These are phyloP conservation scores for Populus deltoides DNA, from an alignment of 345 rosid species.

Conservation along the genomic window DNA sequence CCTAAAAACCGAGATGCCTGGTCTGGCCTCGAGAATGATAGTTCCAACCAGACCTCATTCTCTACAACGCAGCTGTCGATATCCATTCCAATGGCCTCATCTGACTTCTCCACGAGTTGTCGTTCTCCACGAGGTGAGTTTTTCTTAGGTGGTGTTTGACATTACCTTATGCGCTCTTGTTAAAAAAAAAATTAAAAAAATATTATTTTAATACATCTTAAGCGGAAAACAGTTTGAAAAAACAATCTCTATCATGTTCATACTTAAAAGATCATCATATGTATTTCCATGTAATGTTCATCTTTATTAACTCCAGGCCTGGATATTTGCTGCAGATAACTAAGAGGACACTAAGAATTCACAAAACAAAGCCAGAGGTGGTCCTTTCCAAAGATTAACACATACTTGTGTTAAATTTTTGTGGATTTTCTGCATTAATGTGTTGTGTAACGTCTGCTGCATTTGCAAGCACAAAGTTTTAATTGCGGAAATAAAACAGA, in stretches of 20 bases:
- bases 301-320: background rate
- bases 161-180: too few relatives aligned
- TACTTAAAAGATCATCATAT: background rate
- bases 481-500: slow-evolving; percentile 15
- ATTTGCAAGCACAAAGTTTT: background rate
- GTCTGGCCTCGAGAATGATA: slow-evolving; percentile 43
- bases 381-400: background rate
- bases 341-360: slow-evolving; percentile 3
- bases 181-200: too few relatives aligned
- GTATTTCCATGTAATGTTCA: background rate
- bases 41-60: slow-evolving; percentile 41
- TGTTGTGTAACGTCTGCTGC: background rate
- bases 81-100: slow-evolving; percentile 48
- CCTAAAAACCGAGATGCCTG: slow-evolving; percentile 44
- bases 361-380: background rate
- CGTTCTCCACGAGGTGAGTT: slow-evolving; percentile 43
- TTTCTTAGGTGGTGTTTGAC: background rate
- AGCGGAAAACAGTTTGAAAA: too few relatives aligned
- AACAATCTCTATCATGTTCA: too few relatives aligned
- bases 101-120: slow-evolving; percentile 41
- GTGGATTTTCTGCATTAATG: slow-evolving; percentile 11
- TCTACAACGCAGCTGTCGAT: slow-evolving; percentile 56
- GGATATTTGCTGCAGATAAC: slow-evolving; percentile 28
- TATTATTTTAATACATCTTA: too few relatives aligned
- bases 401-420: background rate